These are phyloP conservation scores for Leccinum pseudoinsigne DNA, from an alignment of 1,284 basidiomycete genomes.

Conservation along the genomic window DNA sequence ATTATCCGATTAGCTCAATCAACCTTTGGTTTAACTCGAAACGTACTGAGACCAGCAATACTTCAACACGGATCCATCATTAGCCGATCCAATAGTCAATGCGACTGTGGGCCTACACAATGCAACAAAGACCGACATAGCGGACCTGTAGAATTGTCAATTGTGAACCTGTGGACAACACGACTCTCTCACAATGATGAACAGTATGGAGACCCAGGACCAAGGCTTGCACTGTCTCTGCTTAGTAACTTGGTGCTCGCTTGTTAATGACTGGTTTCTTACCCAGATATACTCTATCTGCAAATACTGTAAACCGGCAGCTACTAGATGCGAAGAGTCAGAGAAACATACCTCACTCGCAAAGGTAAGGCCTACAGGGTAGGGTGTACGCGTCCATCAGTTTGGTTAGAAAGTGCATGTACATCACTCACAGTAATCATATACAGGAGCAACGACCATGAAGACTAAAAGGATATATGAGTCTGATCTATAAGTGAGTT, in stretches of 20 bases:
- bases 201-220: conserved; percentile 3
- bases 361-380: neutral
- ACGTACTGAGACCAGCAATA: neutral
- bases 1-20: neutral
- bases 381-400: neutral
- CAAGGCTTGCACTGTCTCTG: neutral
- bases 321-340: neutral
- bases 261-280: neutral
- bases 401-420: neutral
- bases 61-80: neutral
- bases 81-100: neutral
- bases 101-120: neutral
- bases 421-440: neutral
- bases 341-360: neutral
- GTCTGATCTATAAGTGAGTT: neutral
- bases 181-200: neutral
- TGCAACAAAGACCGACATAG: neutral
- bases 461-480: neutral
- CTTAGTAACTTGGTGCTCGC: neutral
- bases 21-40: neutral
- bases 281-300: conserved; percentile 1
- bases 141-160: neutral
- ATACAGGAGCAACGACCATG: neutral
- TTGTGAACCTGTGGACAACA: neutral
- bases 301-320: neutral